These are phyloP conservation scores for Monilinia polystroma DNA, from an alignment of 2,329 filamentous ascomycete species.

Conservation along the genomic window DNA sequence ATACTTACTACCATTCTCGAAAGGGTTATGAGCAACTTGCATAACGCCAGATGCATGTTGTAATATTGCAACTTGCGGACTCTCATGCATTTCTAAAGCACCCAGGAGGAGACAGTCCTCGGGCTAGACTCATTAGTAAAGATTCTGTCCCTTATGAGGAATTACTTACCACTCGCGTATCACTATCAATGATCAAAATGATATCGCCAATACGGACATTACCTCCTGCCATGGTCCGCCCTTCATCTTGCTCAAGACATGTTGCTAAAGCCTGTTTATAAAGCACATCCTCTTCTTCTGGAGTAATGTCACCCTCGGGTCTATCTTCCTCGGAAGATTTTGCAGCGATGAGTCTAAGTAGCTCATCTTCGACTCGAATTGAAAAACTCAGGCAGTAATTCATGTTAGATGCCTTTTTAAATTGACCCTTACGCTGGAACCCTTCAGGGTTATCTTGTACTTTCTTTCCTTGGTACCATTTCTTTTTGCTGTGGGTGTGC, in stretches of 20 bases:
- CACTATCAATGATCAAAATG: conserved; percentile 67
- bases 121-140: conserved; percentile 20
- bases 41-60: conserved; percentile 75
- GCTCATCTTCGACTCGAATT: conserved; percentile 45
- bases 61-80: conserved; percentile 67
- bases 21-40: conserved; percentile 70
- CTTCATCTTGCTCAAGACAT: conserved; percentile 50
- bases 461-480: conserved; percentile 24
- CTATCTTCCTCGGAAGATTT: conserved; percentile 19
- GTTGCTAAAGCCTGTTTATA: conserved; percentile 52
- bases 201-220: conserved; percentile 62
- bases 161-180: conserved; percentile 54
- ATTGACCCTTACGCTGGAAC: conserved; percentile 60
- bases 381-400: conserved; percentile 55
- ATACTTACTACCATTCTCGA: conserved; percentile 60
- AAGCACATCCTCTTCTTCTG: conserved; percentile 44
- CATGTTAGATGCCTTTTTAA: conserved; percentile 76
- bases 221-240: conserved; percentile 58
- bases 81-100: conserved; percentile 69
- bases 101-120: conserved; percentile 35
- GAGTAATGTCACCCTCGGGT: conserved; percentile 24
- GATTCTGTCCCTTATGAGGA: not conserved
- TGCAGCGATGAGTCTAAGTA: conserved; percentile 39
- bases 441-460: conserved; percentile 32
- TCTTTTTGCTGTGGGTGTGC: conserved; percentile 28